phyloP scores from a whole-genome alignment of 2,329 filamentous ascomycete genomes.

The Sporothrix phasma region DNA sequence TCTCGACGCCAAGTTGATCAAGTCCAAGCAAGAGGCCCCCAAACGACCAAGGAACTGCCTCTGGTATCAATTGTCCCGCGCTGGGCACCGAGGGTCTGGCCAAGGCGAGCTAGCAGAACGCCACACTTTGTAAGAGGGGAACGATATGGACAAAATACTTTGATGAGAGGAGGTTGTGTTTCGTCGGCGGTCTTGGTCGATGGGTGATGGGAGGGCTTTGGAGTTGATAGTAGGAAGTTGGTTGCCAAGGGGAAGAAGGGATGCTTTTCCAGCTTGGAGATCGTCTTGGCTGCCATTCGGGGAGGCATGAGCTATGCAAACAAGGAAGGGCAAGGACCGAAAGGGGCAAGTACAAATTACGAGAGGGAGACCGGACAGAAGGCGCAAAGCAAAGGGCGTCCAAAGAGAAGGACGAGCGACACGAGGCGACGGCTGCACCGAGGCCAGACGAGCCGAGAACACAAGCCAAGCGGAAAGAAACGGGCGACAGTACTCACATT shows the following conservation, averaged over 20 bases:
- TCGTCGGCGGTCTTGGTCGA: too few species aligned
- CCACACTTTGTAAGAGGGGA: constrained; percentile 3
- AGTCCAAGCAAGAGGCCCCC: background rate
- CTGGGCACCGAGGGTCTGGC: background rate
- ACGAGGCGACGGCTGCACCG: too few species aligned
- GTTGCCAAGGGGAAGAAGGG: background rate
- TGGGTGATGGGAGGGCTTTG: background rate
- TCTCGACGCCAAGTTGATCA: background rate
- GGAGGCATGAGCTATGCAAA: background rate
- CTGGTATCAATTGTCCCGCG: background rate
- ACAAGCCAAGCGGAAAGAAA: too few species aligned
- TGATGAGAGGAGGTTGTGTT: too few species aligned
- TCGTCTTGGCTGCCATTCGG: background rate
- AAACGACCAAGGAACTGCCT: background rate
- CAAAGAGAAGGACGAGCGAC: too few species aligned
- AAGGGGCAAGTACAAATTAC: background rate
- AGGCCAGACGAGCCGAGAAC: too few species aligned
- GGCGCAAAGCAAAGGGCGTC: too few species aligned
- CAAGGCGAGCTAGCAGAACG: constrained; percentile 1
- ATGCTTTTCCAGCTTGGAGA: background rate
- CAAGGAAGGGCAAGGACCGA: background rate
- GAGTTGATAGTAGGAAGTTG: background rate
- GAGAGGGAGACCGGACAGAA: background rate
- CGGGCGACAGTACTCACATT: too few species aligned
- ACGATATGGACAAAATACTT: too few species aligned